These are phyloP conservation scores for Penicillium maclennaniae DNA, from an alignment of 495 filamentous ascomycete genomes.

Conservation along the genomic window DNA sequence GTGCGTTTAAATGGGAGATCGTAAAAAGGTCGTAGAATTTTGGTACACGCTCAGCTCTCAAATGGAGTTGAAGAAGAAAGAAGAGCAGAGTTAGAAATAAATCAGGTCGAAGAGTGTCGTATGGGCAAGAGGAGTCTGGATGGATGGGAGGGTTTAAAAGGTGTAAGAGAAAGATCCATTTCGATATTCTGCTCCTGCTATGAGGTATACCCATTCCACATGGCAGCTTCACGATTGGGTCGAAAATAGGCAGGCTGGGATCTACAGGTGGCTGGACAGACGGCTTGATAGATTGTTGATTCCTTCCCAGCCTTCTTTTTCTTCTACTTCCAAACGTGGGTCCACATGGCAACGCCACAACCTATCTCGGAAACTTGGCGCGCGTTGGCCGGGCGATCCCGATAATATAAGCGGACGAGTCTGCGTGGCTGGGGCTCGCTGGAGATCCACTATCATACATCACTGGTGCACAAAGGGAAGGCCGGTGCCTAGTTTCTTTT, in stretches of 20 bases:
- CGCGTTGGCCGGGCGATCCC: not conserved
- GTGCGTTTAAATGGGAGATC: not conserved
- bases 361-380: not conserved
- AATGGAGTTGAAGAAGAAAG: not conserved
- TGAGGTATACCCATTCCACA: conserved; percentile 13
- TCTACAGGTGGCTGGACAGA: conserved; percentile 26
- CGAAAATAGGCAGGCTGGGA: conserved; percentile 30
- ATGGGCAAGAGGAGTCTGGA: conserved; percentile 1
- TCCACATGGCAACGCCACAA: conserved; percentile 15
- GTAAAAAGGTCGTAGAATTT: conserved; percentile 1
- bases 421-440: conserved; percentile 23
- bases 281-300: not conserved
- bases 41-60: not conserved
- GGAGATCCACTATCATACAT: conserved; percentile 9
- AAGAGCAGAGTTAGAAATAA: not conserved
- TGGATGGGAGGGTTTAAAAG: conserved; percentile 20
- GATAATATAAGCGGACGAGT: conserved; percentile 3
- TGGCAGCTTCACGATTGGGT: conserved; percentile 9
- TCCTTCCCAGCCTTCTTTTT: conserved; percentile 15
- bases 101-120: conserved; percentile 3
- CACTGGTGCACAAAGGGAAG: not conserved
- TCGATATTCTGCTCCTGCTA: conserved; percentile 4
- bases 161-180: not conserved
- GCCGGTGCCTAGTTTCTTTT: conserved; percentile 27
- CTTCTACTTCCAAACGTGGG: not conserved